phyloP scores from a whole-genome alignment of 2,329 filamentous ascomycete genomes.

The Cercospora sp. region DNA sequence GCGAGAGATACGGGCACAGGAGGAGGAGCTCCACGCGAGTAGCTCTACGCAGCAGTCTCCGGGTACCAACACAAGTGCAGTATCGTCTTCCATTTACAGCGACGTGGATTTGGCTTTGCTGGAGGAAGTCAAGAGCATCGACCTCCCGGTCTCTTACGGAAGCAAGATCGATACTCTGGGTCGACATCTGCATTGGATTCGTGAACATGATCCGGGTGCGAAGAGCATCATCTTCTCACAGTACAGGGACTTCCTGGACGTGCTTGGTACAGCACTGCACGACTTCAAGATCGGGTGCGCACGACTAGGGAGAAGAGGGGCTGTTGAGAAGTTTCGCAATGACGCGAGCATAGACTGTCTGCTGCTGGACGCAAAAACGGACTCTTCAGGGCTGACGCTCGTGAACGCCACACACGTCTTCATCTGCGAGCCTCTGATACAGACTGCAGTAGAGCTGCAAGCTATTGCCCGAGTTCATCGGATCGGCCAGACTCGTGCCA shows the following conservation, averaged over 20 bases:
- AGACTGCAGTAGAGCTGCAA: constrained; percentile 90
- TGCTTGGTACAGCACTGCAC: constrained; percentile 69
- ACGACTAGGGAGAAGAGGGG: constrained; percentile 66
- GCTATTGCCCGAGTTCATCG: constrained; percentile 93
- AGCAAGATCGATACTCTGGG: constrained; percentile 79
- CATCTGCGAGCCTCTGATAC: constrained; percentile 88
- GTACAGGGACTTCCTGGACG: constrained; percentile 75
- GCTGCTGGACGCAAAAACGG: constrained; percentile 82
- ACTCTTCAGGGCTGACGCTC: constrained; percentile 85
- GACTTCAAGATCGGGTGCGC: constrained; percentile 72
- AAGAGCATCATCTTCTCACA: constrained; percentile 96
- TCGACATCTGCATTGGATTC: constrained; percentile 81
- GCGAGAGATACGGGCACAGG: constrained; percentile 67
- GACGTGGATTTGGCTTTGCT: constrained; percentile 71
- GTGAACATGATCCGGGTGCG: constrained; percentile 77
- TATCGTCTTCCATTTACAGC: constrained; percentile 64
- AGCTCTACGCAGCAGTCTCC: constrained; percentile 44
- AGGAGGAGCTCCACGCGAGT: constrained; percentile 51
- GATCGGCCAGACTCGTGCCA: constrained; percentile 84
- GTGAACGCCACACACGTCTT: constrained; percentile 94
- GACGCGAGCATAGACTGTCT: constrained; percentile 77
- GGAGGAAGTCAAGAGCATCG: constrained; percentile 77
- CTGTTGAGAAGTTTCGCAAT: constrained; percentile 73
- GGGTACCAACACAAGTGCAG: constrained; percentile 60
- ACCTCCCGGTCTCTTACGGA: constrained; percentile 70